These are phyloP conservation scores for Paramecium sexaurelia DNA, from an alignment of 73 alveolate species.

Conservation along the genomic window DNA sequence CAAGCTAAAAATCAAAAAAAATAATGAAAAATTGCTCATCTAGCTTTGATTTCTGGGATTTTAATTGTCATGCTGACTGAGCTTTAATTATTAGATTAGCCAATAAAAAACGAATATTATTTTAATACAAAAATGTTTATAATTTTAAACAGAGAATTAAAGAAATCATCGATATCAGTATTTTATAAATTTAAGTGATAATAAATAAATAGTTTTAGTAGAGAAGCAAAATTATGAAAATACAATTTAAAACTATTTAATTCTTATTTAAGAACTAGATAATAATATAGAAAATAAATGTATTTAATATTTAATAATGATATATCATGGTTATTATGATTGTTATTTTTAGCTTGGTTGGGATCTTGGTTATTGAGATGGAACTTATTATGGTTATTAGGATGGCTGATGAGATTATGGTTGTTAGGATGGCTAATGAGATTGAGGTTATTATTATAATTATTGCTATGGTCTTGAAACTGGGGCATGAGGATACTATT, in stretches of 20 bases:
- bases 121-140: too few species aligned
- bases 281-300: not conserved
- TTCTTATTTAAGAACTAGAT: not conserved
- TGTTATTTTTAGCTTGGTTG: not conserved
- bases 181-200: too few species aligned
- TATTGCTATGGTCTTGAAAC: not conserved
- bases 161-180: too few species aligned
- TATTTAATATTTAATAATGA: not conserved
- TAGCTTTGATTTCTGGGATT: too few species aligned
- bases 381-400: not conserved
- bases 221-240: too few species aligned
- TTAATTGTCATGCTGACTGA: too few species aligned
- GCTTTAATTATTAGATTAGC: too few species aligned
- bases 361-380: not conserved
- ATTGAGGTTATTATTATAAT: not conserved
- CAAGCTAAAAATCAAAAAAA: too few species aligned
- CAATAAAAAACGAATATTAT: too few species aligned
- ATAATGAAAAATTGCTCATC: too few species aligned
- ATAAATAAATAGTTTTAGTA: too few species aligned
- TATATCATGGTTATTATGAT: not conserved
- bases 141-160: too few species aligned
- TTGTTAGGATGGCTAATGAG: not conserved
- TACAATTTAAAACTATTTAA: not conserved
- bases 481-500: not conserved
- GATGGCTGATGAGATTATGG: slow-evolving; percentile 30